These are phyloP conservation scores for Serendipita sp. DNA, from an alignment of 768 basidiomycete genomes.

Conservation along the genomic window DNA sequence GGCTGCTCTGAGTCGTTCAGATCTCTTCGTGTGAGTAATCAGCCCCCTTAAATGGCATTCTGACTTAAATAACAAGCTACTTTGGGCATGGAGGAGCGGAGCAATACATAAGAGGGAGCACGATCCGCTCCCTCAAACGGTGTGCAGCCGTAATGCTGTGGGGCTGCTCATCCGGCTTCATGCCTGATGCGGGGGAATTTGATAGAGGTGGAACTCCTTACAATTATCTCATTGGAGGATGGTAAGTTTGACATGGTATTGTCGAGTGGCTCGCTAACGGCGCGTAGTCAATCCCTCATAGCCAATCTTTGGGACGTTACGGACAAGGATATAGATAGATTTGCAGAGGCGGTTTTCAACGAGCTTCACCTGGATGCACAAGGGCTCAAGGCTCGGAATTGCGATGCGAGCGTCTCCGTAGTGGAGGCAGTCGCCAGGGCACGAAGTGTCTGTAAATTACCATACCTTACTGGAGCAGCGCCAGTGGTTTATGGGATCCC, in stretches of 20 bases:
- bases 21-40: slow-evolving; percentile 73
- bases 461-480: slow-evolving; percentile 88
- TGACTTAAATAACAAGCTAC: slow-evolving; percentile 40
- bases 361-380: slow-evolving; percentile 38
- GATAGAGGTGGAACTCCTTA: slow-evolving; percentile 85
- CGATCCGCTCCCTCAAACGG: slow-evolving; percentile 59
- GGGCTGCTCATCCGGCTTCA: slow-evolving; percentile 90
- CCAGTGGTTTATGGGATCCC: slow-evolving; percentile 94
- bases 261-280: slow-evolving; percentile 3
- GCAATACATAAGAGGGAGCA: slow-evolving; percentile 82
- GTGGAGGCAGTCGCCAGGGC: slow-evolving; percentile 67
- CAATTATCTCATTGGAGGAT: slow-evolving; percentile 94
- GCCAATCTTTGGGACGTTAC: slow-evolving; percentile 99
- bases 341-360: slow-evolving; percentile 71
- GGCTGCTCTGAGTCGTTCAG: slow-evolving; percentile 51
- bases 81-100: slow-evolving; percentile 96
- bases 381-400: slow-evolving; percentile 13
- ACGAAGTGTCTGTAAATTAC: slow-evolving; percentile 71
- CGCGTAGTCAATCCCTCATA: slow-evolving; percentile 66
- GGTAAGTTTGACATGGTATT: slow-evolving; percentile 40
- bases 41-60: not conserved
- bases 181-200: slow-evolving; percentile 87
- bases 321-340: slow-evolving; percentile 90
- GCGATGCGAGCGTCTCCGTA: slow-evolving; percentile 28
- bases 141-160: slow-evolving; percentile 95